A percentile compares a stretch with the other conserved stretches of the same genome.
Conservation (phyloP, 139 green algal species). For the Micractinium conductrix region DNA sequence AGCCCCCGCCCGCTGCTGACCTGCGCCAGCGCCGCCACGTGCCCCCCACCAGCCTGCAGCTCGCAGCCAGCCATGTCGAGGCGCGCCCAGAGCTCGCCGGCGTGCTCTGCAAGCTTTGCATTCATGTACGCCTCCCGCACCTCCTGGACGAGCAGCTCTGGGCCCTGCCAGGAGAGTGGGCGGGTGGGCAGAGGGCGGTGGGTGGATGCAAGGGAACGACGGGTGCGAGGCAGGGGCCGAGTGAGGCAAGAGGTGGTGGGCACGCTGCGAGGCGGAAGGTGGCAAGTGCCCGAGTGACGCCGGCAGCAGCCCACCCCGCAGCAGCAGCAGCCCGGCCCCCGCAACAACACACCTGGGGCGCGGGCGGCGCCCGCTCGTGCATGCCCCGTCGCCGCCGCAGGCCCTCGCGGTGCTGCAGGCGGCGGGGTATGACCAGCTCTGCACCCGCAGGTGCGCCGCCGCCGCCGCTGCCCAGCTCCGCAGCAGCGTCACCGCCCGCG, state of each 20-base stretch:
- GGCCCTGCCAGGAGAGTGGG: not conserved
- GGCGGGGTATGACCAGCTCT: conserved; percentile 3
- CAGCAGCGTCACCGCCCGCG: not conserved
- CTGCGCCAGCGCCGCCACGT: conserved; percentile 11
- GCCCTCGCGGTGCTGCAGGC: not conserved
- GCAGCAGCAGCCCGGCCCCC: too few species aligned
- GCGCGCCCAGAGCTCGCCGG: conserved; percentile 45
- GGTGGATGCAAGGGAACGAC: not conserved
- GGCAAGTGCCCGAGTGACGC: too few species aligned
- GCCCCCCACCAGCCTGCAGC: conserved; percentile 13
- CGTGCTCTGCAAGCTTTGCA: conserved; percentile 27
- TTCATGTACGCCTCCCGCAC: conserved; percentile 50
- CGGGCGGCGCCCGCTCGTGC: not conserved
- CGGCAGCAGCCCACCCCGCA: not conserved
- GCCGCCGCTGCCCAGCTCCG: not conserved
- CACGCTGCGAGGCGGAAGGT: not conserved
- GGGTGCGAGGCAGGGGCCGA: too few species aligned
- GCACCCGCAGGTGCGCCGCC: not conserved
- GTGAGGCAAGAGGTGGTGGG: too few species aligned
- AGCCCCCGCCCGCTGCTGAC: not conserved
- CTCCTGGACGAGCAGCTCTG: conserved; percentile 24
- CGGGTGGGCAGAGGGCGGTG: not conserved
- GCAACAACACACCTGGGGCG: not conserved
- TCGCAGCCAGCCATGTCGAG: conserved; percentile 41
- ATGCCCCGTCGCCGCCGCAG: not conserved